Percentiles rank a stretch among this genome's conserved stretches.
phyloP scores from a whole-genome alignment of 108 stramenopile species.

The Mediolabrus comicus region DNA sequence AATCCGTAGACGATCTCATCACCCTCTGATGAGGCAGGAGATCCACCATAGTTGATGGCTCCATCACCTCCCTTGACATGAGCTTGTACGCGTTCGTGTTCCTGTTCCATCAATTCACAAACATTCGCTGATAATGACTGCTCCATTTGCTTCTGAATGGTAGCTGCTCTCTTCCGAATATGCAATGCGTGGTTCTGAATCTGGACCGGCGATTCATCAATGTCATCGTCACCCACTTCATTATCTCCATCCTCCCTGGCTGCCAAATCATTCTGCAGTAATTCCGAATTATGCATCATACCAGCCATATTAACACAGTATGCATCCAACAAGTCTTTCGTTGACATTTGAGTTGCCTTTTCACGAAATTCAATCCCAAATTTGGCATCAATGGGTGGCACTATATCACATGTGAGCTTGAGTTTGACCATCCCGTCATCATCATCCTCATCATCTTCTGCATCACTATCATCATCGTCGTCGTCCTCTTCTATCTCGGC shows the following conservation, averaged over 20 bases:
- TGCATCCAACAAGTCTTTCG: slow-evolving; percentile 66
- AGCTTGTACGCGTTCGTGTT: slow-evolving; percentile 24
- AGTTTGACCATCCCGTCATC: slow-evolving; percentile 34
- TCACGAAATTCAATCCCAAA: slow-evolving; percentile 61
- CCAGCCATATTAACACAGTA: slow-evolving; percentile 71
- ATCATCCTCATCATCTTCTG: slow-evolving; percentile 58
- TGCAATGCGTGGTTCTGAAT: slow-evolving; percentile 30
- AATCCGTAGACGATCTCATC: slow-evolving; percentile 23
- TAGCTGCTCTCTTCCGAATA: slow-evolving; percentile 46
- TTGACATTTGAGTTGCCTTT: slow-evolving; percentile 44
- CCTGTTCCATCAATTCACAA: slow-evolving; percentile 27
- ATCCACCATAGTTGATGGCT: not conserved
- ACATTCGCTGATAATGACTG: slow-evolving; percentile 30
- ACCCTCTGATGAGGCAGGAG: slow-evolving; percentile 6
- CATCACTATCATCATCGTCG: slow-evolving; percentile 61
- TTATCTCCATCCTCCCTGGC: slow-evolving; percentile 4
- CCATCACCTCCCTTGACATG: slow-evolving; percentile 7
- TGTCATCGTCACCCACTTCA: slow-evolving; percentile 9
- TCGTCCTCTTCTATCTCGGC: slow-evolving; percentile 48
- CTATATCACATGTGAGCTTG: slow-evolving; percentile 54
- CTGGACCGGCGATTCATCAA: slow-evolving; percentile 6
- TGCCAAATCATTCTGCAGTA: slow-evolving; percentile 20
- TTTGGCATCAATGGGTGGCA: slow-evolving; percentile 79
- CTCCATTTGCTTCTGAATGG: slow-evolving; percentile 46
- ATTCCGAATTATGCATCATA: slow-evolving; percentile 32